Evolutionary conservation across 371 early-diverging fungal genomes (phyloP).

Genomic region (Mortierella sp.): DNA sequence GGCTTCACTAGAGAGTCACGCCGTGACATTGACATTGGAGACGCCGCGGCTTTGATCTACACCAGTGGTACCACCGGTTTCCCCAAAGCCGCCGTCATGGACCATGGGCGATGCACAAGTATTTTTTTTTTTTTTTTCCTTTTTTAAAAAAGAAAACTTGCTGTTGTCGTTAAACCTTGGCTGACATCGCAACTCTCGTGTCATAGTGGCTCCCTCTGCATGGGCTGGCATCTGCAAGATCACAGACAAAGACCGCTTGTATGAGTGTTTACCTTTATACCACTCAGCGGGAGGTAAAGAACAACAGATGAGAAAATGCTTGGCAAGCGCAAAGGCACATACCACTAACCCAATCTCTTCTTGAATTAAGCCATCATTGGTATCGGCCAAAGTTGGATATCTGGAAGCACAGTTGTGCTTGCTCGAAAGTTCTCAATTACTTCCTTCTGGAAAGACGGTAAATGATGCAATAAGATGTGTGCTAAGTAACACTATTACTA

Average conservation of each 20-base stretch:
- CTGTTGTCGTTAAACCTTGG: too few species aligned
- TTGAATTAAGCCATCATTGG: slow-evolving; percentile 38
- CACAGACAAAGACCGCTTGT: slow-evolving; percentile 22
- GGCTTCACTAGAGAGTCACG: slow-evolving; percentile 29
- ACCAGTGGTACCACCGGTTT: slow-evolving; percentile 49
- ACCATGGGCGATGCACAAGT: slow-evolving; percentile 47
- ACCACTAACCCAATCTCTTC: neutral
- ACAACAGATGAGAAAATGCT: neutral
- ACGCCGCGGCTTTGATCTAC: slow-evolving; percentile 37
- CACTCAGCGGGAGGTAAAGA: slow-evolving; percentile 47
- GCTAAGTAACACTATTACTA: neutral
- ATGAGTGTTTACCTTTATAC: slow-evolving; percentile 39
- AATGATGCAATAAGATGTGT: neutral
- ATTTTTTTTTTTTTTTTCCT: slow-evolving; percentile 1
- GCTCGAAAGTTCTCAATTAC: slow-evolving; percentile 49
- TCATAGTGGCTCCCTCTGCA: neutral
- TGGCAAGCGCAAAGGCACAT: too few species aligned
- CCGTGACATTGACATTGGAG: slow-evolving; percentile 15
- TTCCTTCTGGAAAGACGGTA: slow-evolving; percentile 50
- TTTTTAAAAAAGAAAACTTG: too few species aligned
- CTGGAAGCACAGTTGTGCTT: slow-evolving; percentile 36
- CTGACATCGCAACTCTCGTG: too few species aligned
- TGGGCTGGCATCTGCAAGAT: neutral
- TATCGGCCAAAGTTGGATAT: slow-evolving; percentile 33
- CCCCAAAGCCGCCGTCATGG: slow-evolving; percentile 53